phyloP scores from a whole-genome alignment of 495 filamentous ascomycete species.

The Annulohypoxylon nitens region DNA sequence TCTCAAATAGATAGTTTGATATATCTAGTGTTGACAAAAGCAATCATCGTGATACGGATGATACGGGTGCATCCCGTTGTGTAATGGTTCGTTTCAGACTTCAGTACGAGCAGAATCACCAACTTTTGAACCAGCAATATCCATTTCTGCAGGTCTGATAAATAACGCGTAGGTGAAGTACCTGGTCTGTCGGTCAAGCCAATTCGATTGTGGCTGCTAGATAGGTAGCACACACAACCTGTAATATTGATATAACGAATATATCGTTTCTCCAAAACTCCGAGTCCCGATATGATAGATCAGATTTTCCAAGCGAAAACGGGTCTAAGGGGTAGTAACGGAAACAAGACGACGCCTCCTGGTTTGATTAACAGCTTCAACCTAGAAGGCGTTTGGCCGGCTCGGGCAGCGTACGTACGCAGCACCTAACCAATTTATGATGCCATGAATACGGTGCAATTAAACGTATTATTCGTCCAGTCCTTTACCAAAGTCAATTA shows the following conservation, averaged over 20 bases:
- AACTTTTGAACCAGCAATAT: background rate
- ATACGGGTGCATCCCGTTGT: background rate
- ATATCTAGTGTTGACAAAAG: background rate
- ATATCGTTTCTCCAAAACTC: background rate
- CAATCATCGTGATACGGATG: background rate
- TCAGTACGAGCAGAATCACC: background rate
- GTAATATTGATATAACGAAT: background rate
- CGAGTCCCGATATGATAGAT: slow-evolving; percentile 1
- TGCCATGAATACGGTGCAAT: background rate
- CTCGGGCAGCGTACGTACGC: background rate
- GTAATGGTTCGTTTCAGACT: background rate
- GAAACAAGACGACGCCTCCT: slow-evolving; percentile 9
- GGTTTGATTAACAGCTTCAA: slow-evolving; percentile 28
- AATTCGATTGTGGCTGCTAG: background rate
- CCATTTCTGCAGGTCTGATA: background rate
- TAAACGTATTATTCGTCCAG: slow-evolving; percentile 68
- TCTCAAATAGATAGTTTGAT: background rate
- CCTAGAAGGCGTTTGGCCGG: background rate
- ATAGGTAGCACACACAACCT: background rate
- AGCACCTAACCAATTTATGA: background rate
- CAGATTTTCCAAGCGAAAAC: background rate
- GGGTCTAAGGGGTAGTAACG: background rate
- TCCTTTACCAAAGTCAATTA: slow-evolving; percentile 87
- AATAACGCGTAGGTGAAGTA: background rate
- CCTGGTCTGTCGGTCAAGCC: background rate